Percentiles rank a stretch among this genome's conserved stretches.
Evolutionary conservation across 2,329 filamentous ascomycete species (phyloP).

Genomic region (Fusarium oxysporum): DNA sequence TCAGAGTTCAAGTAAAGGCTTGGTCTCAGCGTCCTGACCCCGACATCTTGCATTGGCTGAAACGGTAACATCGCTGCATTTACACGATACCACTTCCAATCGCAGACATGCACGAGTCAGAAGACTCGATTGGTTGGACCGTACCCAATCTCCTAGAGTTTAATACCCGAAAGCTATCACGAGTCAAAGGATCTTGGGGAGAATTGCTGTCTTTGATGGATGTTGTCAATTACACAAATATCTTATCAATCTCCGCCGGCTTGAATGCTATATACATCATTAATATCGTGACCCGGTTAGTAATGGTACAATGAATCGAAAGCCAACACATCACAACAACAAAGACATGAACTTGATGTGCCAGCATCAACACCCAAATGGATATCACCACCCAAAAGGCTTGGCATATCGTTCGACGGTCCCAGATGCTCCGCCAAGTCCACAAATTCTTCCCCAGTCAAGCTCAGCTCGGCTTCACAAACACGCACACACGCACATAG

Average conservation of each 20-base stretch:
- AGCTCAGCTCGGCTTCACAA: conserved; percentile 3
- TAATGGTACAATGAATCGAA: conserved; percentile 23
- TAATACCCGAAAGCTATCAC: background rate
- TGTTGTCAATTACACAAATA: background rate
- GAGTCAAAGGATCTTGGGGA: background rate
- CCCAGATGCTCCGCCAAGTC: conserved; percentile 27
- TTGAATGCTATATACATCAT: conserved; percentile 19
- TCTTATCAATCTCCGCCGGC: background rate
- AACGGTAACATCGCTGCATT: background rate
- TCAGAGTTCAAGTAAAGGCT: background rate
- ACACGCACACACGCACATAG: background rate
- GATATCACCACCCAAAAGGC: background rate
- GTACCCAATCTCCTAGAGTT: background rate
- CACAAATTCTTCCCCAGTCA: conserved; percentile 25
- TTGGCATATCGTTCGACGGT: conserved; percentile 9
- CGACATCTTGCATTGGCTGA: background rate
- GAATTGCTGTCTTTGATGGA: background rate
- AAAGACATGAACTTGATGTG: conserved; percentile 7
- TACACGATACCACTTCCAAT: background rate
- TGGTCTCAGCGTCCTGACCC: background rate
- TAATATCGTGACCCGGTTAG: conserved; percentile 26
- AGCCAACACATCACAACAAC: background rate
- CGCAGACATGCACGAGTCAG: background rate
- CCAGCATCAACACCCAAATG: conserved; percentile 10
- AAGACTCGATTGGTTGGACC: background rate